Evolutionary conservation across 2,329 filamentous ascomycete species (phyloP), one percentile per base, ranked within the genome.

Genomic region (Purpureocillium lavendulum): DNA sequence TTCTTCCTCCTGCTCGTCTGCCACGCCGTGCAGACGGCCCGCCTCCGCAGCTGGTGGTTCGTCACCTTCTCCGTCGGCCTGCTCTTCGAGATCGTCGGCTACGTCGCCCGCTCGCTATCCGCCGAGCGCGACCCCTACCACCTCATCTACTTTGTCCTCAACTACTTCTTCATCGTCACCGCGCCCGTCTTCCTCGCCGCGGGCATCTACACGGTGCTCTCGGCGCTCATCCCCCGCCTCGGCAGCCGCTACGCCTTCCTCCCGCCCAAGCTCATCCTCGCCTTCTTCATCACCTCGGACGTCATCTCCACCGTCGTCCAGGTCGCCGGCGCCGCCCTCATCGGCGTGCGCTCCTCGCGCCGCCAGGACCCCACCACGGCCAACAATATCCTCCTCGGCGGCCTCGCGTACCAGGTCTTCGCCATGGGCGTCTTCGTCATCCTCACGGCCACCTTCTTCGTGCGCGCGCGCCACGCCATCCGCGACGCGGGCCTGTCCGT

Each of bases 81-180:
- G 2, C 30, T 64, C 13, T 65, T 74, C 48, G 71, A 75, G 47
- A 56, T 73, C 13, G 52, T 73, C 21, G 71, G 70, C 31, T 75
- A 75, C 48, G 50, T 67, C 38, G 66, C 67, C 36, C 65, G 70
- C 8, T 57, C 60, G 3, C 61, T 73, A n/a, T 70, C 66, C 1
- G 61, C 67, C 18, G 62, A 66, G 45, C 57, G 65, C 33, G 62
- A 75, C 44, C 73, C 73, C 0, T 77, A 76, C 52, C 60, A 67
- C 43, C 61, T 76, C 13, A 56, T 68, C 30, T 77, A 67, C 59
- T 78, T 77, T 46, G 70, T 78, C 30, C 56, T 74, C 34, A 71
- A 75, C 50, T 77, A 77, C 59, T 78, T 78, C 61, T 75, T 75
- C 61, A 75, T 78, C 53, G 73, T 78, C 44, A 70, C 71, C 0